A percentile compares a stretch with the other conserved stretches of the same genome.
These are phyloP conservation scores for Penicillium sp. DNA, from an alignment of 2,329 filamentous ascomycete species.

Conservation along the genomic window DNA sequence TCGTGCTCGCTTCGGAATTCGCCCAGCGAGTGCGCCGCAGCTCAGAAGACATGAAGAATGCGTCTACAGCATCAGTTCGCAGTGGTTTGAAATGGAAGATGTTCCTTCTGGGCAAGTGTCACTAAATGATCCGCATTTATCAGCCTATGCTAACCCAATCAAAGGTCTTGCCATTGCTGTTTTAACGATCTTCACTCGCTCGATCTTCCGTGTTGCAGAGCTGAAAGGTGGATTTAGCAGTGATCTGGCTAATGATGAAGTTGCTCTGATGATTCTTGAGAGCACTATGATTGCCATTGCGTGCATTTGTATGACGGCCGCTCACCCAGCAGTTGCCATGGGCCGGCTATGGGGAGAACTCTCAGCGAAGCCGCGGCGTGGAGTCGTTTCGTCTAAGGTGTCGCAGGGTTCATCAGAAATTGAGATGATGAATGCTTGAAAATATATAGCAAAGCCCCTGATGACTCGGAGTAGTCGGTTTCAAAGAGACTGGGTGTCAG, in stretches of 20 bases:
- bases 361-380: no score
- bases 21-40: conserved; percentile 8
- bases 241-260: conserved; percentile 48
- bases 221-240: conserved; percentile 48
- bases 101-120: conserved; percentile 9
- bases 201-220: conserved; percentile 51
- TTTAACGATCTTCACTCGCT: conserved; percentile 46
- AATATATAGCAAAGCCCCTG: no score
- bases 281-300: conserved; percentile 48
- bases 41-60: conserved; percentile 6
- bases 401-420: no score
- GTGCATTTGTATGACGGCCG: conserved; percentile 11
- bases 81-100: conserved; percentile 6
- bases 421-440: no score
- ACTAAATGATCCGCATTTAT: background rate
- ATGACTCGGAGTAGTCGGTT: no score
- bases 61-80: conserved; percentile 5
- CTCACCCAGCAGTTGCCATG: conserved; percentile 9
- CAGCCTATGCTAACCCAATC: conserved; percentile 1
- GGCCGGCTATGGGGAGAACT: conserved; percentile 9
- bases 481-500: no score
- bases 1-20: conserved; percentile 13
- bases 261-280: conserved; percentile 51
- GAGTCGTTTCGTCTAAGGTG: no score
- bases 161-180: conserved; percentile 29